Conservation (phyloP, 139 green algal genomes). For the Coccomyxa sp. region DNA sequence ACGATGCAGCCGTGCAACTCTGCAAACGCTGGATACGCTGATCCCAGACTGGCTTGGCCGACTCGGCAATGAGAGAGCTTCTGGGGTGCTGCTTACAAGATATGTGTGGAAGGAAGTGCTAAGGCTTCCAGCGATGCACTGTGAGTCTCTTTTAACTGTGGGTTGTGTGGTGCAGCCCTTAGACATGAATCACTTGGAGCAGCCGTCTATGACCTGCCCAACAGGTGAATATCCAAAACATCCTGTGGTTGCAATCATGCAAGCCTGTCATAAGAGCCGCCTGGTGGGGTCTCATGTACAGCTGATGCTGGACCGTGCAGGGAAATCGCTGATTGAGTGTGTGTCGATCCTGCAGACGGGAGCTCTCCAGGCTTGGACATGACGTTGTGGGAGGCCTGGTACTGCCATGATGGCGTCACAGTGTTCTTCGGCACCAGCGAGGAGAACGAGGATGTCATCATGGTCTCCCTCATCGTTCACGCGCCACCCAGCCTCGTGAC, state of each 20-base stretch:
- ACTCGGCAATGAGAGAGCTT: too few relatives aligned
- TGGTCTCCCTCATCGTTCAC: neutral
- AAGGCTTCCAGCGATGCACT: too few relatives aligned
- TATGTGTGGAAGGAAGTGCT: too few relatives aligned
- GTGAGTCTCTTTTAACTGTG: too few relatives aligned
- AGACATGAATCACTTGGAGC: neutral
- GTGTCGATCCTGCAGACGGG: neutral
- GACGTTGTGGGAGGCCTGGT: neutral
- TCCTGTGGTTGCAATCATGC: neutral
- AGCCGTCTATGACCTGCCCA: neutral
- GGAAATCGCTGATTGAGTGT: neutral
- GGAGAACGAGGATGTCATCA: neutral
- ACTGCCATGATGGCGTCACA: neutral
- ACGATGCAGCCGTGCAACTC: too few relatives aligned
- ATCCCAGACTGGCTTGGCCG: too few relatives aligned
- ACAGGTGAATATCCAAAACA: neutral
- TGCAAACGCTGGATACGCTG: too few relatives aligned
- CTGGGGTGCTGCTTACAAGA: too few relatives aligned
- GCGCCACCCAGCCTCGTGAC: neutral
- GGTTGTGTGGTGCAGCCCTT: too few relatives aligned
- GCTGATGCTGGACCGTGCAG: neutral
- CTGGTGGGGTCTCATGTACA: too few relatives aligned
- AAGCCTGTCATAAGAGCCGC: neutral
- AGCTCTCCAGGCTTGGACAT: neutral
- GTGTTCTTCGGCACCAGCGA: neutral